Percentiles rank a stretch among this genome's conserved stretches.
Conservation (phyloP, 768 basidiomycete genomes). For the Xerocomellus dryophilus region DNA sequence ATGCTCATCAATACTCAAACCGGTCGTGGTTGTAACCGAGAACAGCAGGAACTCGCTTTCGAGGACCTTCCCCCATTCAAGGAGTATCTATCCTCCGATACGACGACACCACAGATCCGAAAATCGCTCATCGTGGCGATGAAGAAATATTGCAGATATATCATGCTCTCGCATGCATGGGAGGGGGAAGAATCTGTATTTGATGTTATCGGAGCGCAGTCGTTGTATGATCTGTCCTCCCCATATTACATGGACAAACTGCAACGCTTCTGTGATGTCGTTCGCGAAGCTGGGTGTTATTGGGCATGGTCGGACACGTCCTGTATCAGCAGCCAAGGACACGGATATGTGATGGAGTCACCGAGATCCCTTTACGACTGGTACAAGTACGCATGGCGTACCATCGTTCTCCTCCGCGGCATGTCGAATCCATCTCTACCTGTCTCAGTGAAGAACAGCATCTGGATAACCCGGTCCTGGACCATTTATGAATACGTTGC, state of each 20-base stretch:
- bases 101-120: too few relatives aligned
- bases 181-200: background rate
- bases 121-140: too few relatives aligned
- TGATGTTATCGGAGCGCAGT: background rate
- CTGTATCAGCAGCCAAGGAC: background rate
- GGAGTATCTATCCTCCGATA: too few relatives aligned
- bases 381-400: background rate
- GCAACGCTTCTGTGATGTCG: background rate
- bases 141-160: too few relatives aligned
- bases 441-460: background rate
- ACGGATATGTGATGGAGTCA: too few relatives aligned
- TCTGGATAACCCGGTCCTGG: slow-evolving; percentile 1
- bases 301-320: slow-evolving; percentile 1
- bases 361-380: background rate
- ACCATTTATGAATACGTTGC: background rate
- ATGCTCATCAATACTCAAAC: too few relatives aligned
- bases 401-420: background rate
- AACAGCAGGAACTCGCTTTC: too few relatives aligned
- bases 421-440: background rate
- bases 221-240: background rate
- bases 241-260: background rate
- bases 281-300: background rate
- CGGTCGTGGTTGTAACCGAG: too few relatives aligned
- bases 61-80: too few relatives aligned
- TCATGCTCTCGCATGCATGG: too few relatives aligned